Percentiles rank a stretch among this genome's conserved stretches.
These are phyloP conservation scores for Eimeria necatrix DNA, from an alignment of 169 alveolate genomes.

Conservation along the genomic window DNA sequence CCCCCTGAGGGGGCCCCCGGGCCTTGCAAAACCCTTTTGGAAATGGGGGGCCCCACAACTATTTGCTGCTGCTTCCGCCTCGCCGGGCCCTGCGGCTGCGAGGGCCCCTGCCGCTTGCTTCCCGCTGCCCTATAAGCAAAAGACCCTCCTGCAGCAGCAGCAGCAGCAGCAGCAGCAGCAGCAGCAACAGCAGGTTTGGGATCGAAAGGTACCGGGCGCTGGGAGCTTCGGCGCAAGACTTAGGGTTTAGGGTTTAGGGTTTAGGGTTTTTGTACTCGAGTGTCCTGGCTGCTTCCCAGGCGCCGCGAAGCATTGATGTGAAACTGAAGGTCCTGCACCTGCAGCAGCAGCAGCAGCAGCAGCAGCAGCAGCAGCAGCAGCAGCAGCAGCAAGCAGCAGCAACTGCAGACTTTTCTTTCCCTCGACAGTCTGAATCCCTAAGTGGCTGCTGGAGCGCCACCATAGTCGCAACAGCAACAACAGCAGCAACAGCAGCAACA, in stretches of 20 bases:
- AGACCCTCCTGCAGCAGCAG: conserved; percentile 65
- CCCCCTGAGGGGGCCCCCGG: conserved; percentile 23
- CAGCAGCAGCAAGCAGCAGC: conserved; percentile 33
- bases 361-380: conserved; percentile 68
- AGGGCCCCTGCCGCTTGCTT: neutral
- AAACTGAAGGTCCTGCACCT: conserved; percentile 29
- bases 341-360: conserved; percentile 72
- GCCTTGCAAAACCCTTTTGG: no score
- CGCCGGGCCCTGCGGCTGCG: conserved; percentile 34
- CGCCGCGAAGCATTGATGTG: neutral
- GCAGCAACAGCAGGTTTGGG: neutral
- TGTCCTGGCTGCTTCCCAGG: conserved; percentile 28
- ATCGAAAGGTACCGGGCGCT: neutral
- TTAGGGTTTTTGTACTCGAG: neutral
- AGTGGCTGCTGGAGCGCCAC: neutral
- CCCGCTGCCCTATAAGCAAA: conserved; percentile 24
- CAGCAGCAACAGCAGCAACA: conserved; percentile 36
- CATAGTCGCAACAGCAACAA: neutral
- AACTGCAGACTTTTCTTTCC: no score
- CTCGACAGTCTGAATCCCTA: no score
- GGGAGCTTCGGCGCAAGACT: neutral
- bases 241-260: neutral
- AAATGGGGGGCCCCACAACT: neutral
- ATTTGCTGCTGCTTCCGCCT: neutral
- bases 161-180: conserved; percentile 47